Evolutionary conservation across 352 stramenopile genomes (phyloP), one percentile per base, ranked within the genome.

Genomic region (Phytophthora boehmeriae): DNA sequence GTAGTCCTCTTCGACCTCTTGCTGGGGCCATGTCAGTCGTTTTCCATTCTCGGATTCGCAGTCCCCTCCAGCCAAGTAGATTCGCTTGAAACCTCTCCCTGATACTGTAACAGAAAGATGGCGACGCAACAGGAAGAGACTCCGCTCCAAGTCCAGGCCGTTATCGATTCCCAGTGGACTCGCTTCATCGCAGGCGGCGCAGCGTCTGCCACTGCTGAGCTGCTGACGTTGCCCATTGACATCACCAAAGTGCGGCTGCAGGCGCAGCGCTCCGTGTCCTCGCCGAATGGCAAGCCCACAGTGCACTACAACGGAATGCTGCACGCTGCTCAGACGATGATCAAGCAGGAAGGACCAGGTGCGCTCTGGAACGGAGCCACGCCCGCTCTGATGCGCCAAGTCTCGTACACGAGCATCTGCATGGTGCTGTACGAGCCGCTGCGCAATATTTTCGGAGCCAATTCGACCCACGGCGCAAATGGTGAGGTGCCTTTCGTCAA

Each of bases 161-260:
- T 47, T 43, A 70, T 89, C 16, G 80, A 92, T 35, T 55, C 83
- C 46, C 80, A 91, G 58, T 81, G 66, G 71, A 78, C 80, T 54
- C 84, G 86, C 27, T 93, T 95, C 56, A 20, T 91, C 17, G 80
- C 84, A 2, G 83, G 86, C 39, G 86, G 82, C 1, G 55, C 85
- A 14, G 85, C 83, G 17, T 88, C 85, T 0, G 83, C 68, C 23
- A 89, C 83, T 5, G 87, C 88, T 6, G 88, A 96, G 63, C 63
- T 94, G 48, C 69, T 89, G 30, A 96, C 88, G 52, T 61, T 96
- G 48, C 88, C 88, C 11, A 91, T 95, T 54, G 88, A 96, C 69
- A 92, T 86, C 70, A 91, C 84, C 44, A 96, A 96, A 62, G 83
- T 93, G 49, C 83, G 86, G 16, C 72, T 96, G 36, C 88, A 96